Evolutionary conservation across 2,329 filamentous ascomycete genomes (phyloP).

Genomic region (Delphinella strobiligena): DNA sequence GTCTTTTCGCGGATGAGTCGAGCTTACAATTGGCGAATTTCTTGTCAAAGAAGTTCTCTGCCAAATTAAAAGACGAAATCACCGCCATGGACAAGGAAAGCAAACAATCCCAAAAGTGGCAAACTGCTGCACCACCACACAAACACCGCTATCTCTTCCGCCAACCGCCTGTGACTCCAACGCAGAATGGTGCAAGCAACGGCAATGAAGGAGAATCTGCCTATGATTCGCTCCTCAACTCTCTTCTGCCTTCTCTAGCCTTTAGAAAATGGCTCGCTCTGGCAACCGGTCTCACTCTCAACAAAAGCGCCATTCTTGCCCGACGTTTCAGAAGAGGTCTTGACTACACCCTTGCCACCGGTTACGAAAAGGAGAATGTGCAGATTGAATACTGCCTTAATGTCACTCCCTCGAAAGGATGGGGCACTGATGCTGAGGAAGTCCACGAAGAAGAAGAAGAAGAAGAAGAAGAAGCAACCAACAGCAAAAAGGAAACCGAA

Average conservation of each 20-base stretch:
- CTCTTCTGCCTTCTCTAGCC: conserved; percentile 68
- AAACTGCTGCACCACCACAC: conserved; percentile 65
- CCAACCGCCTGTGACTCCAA: conserved; percentile 29
- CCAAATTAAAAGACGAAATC: conserved; percentile 59
- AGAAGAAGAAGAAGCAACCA: conserved; percentile 20
- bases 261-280: conserved; percentile 86
- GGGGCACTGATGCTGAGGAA: conserved; percentile 53
- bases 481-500: conserved; percentile 21
- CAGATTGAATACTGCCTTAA: conserved; percentile 79
- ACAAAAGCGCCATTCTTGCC: conserved; percentile 65
- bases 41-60: conserved; percentile 64
- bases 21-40: conserved; percentile 73
- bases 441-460: conserved; percentile 10
- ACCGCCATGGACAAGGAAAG: conserved; percentile 15
- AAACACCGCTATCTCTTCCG: conserved; percentile 90
- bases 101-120: conserved; percentile 27
- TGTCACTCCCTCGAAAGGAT: conserved; percentile 73
- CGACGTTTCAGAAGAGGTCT: conserved; percentile 74
- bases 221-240: conserved; percentile 66
- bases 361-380: conserved; percentile 59
- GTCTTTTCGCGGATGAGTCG: conserved; percentile 70
- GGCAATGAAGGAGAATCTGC: conserved; percentile 29
- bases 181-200: background rate
- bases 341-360: conserved; percentile 88
- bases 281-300: conserved; percentile 63